These are phyloP conservation scores for Suillus cothurnatus DNA, from an alignment of 768 basidiomycete species.

Conservation along the genomic window DNA sequence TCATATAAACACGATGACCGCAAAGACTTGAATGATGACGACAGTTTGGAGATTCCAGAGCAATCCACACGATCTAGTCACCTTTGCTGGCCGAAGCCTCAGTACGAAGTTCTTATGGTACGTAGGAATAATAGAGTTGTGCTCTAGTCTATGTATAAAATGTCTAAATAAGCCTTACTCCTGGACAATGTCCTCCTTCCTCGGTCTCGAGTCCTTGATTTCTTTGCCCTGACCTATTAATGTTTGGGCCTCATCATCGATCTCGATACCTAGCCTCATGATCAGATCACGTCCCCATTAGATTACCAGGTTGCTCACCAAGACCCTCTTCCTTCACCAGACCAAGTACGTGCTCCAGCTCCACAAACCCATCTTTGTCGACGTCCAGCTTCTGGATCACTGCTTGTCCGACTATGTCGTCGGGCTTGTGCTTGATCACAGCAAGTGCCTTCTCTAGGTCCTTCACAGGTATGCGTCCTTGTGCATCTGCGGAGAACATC, in stretches of 20 bases:
- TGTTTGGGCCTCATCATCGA: conserved; percentile 83
- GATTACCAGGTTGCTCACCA: conserved; percentile 44
- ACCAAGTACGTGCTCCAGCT: conserved; percentile 91
- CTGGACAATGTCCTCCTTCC: conserved; percentile 95
- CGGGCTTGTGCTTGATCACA: conserved; percentile 92
- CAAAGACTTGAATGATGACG: background rate
- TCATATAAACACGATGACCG: background rate
- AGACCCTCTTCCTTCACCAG: conserved; percentile 87
- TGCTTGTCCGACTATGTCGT: conserved; percentile 83
- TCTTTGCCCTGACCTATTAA: conserved; percentile 85
- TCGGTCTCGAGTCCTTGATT: conserved; percentile 76
- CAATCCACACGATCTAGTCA: background rate
- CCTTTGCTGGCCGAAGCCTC: background rate
- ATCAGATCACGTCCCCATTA: conserved; percentile 5
- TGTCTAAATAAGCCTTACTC: conserved; percentile 42
- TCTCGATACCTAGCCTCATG: conserved; percentile 60
- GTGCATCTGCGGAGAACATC: conserved; percentile 81
- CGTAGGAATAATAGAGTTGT: conserved; percentile 9
- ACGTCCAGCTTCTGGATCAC: conserved; percentile 94
- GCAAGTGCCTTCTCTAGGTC: conserved; percentile 90
- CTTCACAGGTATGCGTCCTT: conserved; percentile 85
- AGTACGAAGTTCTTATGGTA: background rate
- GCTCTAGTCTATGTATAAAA: conserved; percentile 14
- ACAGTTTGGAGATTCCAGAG: background rate
- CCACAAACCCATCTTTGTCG: conserved; percentile 94